Evolutionary conservation across 2,329 filamentous ascomycete species (phyloP).

Genomic region (Stachybotrys elegans): DNA sequence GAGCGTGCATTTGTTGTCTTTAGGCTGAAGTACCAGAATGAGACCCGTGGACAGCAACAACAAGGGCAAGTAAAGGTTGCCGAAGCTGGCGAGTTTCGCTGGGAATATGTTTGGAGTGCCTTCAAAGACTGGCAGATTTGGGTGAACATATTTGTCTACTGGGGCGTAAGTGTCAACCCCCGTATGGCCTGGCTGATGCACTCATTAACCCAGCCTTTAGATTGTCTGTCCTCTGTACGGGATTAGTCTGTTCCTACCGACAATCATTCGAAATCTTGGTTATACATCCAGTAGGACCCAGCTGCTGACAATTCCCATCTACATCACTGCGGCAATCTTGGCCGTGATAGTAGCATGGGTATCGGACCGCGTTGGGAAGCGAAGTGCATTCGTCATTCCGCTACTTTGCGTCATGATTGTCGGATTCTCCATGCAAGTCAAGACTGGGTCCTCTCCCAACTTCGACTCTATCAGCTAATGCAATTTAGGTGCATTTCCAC

Average conservation of each 20-base stretch:
- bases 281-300: slow-evolving; percentile 55
- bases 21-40: slow-evolving; percentile 62
- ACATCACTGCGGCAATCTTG: slow-evolving; percentile 57
- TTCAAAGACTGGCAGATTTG: slow-evolving; percentile 78
- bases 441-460: too few species aligned
- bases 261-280: slow-evolving; percentile 56
- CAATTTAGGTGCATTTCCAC: slow-evolving; percentile 53
- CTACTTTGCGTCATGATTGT: slow-evolving; percentile 48
- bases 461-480: not conserved
- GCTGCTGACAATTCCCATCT: slow-evolving; percentile 58
- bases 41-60: slow-evolving; percentile 14
- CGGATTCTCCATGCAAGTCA: slow-evolving; percentile 49
- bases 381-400: slow-evolving; percentile 50
- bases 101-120: slow-evolving; percentile 67
- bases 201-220: slow-evolving; percentile 25
- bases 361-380: slow-evolving; percentile 49
- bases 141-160: slow-evolving; percentile 56
- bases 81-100: slow-evolving; percentile 69
- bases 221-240: slow-evolving; percentile 51
- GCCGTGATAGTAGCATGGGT: slow-evolving; percentile 48
- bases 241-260: slow-evolving; percentile 56
- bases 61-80: slow-evolving; percentile 35
- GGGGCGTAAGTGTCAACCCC: slow-evolving; percentile 49
- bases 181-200: too few species aligned
- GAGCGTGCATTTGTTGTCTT: slow-evolving; percentile 68